A percentile compares a stretch with the other conserved stretches of the same genome.
Conservation (phyloP, 352 stramenopile species). For the Phytopythium aichiense region DNA sequence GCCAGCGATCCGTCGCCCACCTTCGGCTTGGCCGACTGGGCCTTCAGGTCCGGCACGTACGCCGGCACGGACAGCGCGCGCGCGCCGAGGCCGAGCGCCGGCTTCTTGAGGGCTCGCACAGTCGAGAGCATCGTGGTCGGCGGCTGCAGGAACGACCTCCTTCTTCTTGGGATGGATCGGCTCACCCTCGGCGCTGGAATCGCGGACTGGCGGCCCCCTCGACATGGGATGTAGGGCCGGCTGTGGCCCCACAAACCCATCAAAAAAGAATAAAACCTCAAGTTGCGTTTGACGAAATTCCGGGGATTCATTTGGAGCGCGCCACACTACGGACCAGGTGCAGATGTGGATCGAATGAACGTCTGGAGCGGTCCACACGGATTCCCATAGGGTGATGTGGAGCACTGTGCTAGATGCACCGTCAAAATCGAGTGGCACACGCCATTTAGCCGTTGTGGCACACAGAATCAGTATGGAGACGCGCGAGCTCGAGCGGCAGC, state of each 20-base stretch:
- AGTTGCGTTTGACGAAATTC: constrained; percentile 13
- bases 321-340: constrained; percentile 1
- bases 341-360: constrained; percentile 16
- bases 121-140: constrained; percentile 20
- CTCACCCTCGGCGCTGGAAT: constrained; percentile 21
- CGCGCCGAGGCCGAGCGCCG: constrained; percentile 32
- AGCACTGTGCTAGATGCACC: neutral
- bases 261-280: constrained; percentile 13
- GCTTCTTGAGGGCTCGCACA: constrained; percentile 26
- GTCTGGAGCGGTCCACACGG: constrained; percentile 9
- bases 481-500: constrained; percentile 17
- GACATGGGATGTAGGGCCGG: constrained; percentile 8
- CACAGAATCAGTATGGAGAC: constrained; percentile 11
- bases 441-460: neutral
- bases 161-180: constrained; percentile 9
- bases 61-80: constrained; percentile 55
- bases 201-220: constrained; percentile 19
- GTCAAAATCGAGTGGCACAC: constrained; percentile 4
- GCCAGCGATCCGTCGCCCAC: constrained; percentile 18
- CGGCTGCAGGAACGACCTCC: constrained; percentile 6
- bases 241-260: constrained; percentile 9
- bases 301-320: constrained; percentile 21
- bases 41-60: constrained; percentile 65
- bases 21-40: constrained; percentile 70
- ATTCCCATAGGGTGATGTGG: constrained; percentile 3